Evolutionary conservation across 805 yeast species (phyloP), one percentile per base, ranked within the genome.

Genomic region (Komagataella kurtzmanii): DNA sequence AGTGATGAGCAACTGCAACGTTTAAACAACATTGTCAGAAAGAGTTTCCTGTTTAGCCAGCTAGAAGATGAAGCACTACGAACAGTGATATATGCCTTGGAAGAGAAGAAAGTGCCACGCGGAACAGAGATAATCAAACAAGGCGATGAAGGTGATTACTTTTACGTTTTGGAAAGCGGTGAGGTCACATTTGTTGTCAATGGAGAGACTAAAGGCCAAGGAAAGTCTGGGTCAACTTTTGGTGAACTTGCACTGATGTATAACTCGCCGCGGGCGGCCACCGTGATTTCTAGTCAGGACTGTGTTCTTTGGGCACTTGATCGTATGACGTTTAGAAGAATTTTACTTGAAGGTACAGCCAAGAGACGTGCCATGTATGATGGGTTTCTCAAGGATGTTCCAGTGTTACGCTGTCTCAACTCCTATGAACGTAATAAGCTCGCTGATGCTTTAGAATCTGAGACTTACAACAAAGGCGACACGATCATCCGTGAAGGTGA

Each of bases 241-340:
- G 99, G 99, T 63, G 99, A 93, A 68, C 76, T 93, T 61, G 99
- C 99, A 3, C 76, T 93, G 60, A 89, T 93, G 96, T 91, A 93
- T 72, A 91, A 93, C 66, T 82, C 97, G 17, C 97, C 97, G 55
- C 82, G 99, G 69, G 98, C 98, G 6, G 98, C 98, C 7, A 88
- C 98, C 1, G 97, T 87, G 1, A 60, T 76, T 24, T 90, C 96
- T 7, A 66, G 73, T 21, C 74, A 85, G 6, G 88, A 85, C 54
- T 76, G 84, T 60, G 79, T 80, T 36, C 73, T 91, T 50, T 91
- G 97, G 97, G 93, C 96, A 2, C 75, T 93, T 58, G 99, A 93
- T 69, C 80, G 99, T 62, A 72, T 84, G 61, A 90, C 97, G 1
- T 93, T 93, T 73, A 83, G 97, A 67, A 80, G 90, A 66, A 93